Evolutionary conservation across 2,329 filamentous ascomycete species (phyloP).

Genomic region (Cryphonectria japonica): DNA sequence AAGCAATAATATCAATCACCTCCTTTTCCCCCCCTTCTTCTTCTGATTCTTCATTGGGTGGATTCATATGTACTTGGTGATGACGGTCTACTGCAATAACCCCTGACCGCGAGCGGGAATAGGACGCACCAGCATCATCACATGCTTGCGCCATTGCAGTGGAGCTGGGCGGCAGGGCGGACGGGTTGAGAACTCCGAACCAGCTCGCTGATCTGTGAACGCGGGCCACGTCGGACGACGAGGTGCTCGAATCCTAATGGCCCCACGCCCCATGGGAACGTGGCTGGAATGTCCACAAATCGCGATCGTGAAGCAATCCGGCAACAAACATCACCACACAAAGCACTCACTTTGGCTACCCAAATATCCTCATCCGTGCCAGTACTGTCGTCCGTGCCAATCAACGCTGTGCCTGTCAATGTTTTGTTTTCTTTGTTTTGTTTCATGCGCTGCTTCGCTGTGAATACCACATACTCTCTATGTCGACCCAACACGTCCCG

Average conservation of each 20-base stretch:
- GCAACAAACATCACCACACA: neutral
- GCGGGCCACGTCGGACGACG: neutral
- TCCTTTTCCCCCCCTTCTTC: no score
- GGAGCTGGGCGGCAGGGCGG: neutral
- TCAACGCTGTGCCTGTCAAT: neutral
- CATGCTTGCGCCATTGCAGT: conserved; percentile 1
- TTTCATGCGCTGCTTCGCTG: neutral
- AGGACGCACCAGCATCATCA: neutral
- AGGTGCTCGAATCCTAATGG: neutral
- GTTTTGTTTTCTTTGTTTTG: neutral
- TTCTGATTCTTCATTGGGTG: no score
- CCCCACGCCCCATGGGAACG: neutral
- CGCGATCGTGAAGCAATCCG: neutral
- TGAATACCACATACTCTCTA: conserved; percentile 9
- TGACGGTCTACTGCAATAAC: neutral
- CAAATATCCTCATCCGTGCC: neutral
- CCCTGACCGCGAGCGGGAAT: neutral
- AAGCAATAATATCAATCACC: no score
- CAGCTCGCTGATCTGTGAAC: neutral
- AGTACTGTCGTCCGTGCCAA: neutral
- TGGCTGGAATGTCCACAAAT: conserved; percentile 6
- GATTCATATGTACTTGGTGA: neutral
- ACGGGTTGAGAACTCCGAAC: neutral
- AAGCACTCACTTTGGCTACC: neutral
- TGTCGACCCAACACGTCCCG: neutral